Evolutionary conservation across 768 basidiomycete genomes (phyloP).

Genomic region (Russula olivacea): DNA sequence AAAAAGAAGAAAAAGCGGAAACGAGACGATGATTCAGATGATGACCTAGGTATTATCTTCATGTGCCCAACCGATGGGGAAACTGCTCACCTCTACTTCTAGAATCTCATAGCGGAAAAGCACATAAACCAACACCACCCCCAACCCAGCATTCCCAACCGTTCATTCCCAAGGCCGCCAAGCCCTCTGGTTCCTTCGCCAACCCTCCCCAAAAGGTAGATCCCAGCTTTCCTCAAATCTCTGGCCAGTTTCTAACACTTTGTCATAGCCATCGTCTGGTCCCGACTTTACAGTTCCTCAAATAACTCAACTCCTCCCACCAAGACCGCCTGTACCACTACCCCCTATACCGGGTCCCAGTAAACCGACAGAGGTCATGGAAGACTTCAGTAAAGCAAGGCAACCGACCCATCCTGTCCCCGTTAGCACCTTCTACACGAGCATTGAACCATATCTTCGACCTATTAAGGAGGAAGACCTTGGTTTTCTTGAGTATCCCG

Average conservation of each 20-base stretch:
- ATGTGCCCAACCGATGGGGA: constrained; percentile 1
- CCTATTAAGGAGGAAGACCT: constrained; percentile 92
- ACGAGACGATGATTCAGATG: constrained; percentile 68
- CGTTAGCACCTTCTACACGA: constrained; percentile 76
- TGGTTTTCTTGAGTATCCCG: constrained; percentile 85
- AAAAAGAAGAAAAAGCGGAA: constrained; percentile 85
- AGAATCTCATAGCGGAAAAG: constrained; percentile 35
- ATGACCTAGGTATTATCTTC: constrained; percentile 46
- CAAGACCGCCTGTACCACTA: constrained; percentile 56
- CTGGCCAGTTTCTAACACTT: constrained; percentile 2
- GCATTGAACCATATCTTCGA: constrained; percentile 86
- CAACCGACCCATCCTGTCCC: constrained; percentile 57
- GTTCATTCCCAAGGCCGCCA: constrained; percentile 49
- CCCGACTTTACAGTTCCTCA: constrained; percentile 61
- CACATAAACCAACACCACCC: constrained; percentile 45
- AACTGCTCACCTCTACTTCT: constrained; percentile 7
- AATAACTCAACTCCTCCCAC: constrained; percentile 44
- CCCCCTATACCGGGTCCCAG: constrained; percentile 75
- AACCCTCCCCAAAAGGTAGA: constrained; percentile 47
- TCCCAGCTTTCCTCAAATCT: not conserved
- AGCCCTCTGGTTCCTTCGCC: constrained; percentile 42
- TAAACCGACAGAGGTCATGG: constrained; percentile 72
- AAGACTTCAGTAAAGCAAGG: constrained; percentile 86
- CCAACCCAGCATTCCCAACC: constrained; percentile 35
- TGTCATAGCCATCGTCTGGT: constrained; percentile 33